Percentiles rank a stretch among this genome's conserved stretches.
phyloP scores from a whole-genome alignment of 768 basidiomycete species.

The Jaapia argillacea region DNA sequence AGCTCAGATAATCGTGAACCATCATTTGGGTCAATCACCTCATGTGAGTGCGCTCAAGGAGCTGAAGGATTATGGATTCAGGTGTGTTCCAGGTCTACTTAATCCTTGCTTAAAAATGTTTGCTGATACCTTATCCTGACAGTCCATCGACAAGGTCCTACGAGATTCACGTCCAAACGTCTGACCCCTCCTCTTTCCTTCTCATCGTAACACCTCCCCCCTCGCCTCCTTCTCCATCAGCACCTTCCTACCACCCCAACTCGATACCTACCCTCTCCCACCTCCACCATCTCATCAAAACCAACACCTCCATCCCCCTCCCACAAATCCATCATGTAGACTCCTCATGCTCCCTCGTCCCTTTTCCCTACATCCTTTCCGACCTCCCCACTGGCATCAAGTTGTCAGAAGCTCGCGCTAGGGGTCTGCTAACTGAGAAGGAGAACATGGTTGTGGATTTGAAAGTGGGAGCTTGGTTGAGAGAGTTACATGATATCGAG shows the following conservation, averaged over 20 bases:
- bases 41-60: conserved; percentile 12
- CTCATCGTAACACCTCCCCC: too few relatives aligned
- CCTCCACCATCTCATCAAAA: conserved; percentile 32
- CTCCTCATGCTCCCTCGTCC: conserved; percentile 6
- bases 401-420: conserved; percentile 13
- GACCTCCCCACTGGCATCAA: conserved; percentile 13
- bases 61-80: conserved; percentile 16
- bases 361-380: conserved; percentile 1
- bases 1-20: conserved; percentile 20
- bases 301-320: conserved; percentile 36
- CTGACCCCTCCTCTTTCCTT: conserved; percentile 19
- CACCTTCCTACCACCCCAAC: conserved; percentile 16
- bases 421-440: conserved; percentile 22
- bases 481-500: conserved; percentile 49
- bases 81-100: conserved; percentile 12
- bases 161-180: conserved; percentile 16
- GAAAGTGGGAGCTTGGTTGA: conserved; percentile 49
- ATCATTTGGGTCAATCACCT: conserved; percentile 11
- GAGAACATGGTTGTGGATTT: conserved; percentile 40
- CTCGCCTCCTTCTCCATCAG: conserved; percentile 8
- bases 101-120: not conserved
- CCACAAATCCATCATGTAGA: conserved; percentile 22
- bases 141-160: conserved; percentile 17
- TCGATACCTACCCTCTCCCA: conserved; percentile 26
- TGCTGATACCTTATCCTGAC: conserved; percentile 1